These are phyloP conservation scores for Isoetes engelmannii DNA, from an alignment of 83 land plant species.

Conservation along the genomic window DNA sequence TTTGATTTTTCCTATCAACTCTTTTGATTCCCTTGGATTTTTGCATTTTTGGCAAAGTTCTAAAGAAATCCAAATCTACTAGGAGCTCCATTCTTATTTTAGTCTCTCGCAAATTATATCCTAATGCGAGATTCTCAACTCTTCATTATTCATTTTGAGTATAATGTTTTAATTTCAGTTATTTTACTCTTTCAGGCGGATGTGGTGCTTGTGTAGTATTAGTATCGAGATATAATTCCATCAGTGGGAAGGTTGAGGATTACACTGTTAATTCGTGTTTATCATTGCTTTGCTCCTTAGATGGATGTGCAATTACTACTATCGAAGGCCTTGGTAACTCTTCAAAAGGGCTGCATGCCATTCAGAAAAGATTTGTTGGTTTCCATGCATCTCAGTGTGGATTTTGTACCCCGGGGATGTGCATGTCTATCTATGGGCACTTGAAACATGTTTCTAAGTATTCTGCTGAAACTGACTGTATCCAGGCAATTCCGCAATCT, in stretches of 20 bases:
- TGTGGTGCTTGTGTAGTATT: conserved; percentile 44
- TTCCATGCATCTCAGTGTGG: conserved; percentile 91
- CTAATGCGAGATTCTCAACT: too few species aligned
- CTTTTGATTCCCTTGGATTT: too few species aligned
- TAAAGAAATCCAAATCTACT: too few species aligned
- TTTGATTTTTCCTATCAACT: too few species aligned
- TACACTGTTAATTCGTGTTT: conserved; percentile 39
- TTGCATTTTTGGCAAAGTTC: too few species aligned
- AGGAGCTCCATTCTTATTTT: too few species aligned
- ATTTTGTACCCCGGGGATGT: conserved; percentile 83
- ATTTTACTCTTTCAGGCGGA: conserved; percentile 29
- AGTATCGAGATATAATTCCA: conserved; percentile 18
- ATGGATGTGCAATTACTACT: conserved; percentile 70
- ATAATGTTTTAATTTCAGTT: neutral
- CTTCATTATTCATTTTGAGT: conserved; percentile 3
- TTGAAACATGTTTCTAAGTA: conserved; percentile 25
- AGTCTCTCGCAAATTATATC: too few species aligned
- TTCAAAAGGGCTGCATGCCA: conserved; percentile 53
- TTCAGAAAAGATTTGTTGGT: conserved; percentile 29
- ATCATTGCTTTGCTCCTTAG: conserved; percentile 54
- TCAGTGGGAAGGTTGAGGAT: conserved; percentile 15
- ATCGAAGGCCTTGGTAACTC: conserved; percentile 68
- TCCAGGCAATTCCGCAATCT: too few species aligned
- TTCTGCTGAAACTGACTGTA: too few species aligned
- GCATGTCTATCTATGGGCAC: conserved; percentile 56